Base-by-base conservation (phyloP, 805 yeast genomes). In the Debaryomyces tyrocola region DNA sequence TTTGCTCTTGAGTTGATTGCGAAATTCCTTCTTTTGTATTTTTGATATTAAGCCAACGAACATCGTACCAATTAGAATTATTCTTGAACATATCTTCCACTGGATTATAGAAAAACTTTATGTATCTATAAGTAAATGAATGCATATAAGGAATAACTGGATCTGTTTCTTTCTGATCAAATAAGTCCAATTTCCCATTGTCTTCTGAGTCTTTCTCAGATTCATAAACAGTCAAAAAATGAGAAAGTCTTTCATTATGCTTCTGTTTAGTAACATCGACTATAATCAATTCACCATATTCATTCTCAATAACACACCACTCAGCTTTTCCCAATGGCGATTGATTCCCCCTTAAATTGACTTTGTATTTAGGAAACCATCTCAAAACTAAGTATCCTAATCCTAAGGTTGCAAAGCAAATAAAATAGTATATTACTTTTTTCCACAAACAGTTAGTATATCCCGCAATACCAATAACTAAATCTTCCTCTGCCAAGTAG, bases 391-490 rank as follows among this genome's bases (percentile, higher is more conserved):
- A 67, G 56, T 84, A 92, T 1, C 83, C 82, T 2, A 90, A 39
- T 0, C 99, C 99, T 3, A 80, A 62, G 0, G 97, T 81, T 2
- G 67, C 27, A 0, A 79, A 43, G 49, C 90, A 84, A 2, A 86
- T 47, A 0, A 78, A 11, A 49, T 79, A 77, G 60, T 84, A 90
- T 0, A 77, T 12, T 0, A 69, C 34, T 4, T 66, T 57, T 50
- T 83, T 79, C 53, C 74, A 44, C 40, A 59, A 59, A 10, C 84
- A 78, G 12, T 83, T 79, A 44, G 66, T 66, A 64, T 88, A 94
- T 4, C 98, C 98, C 0, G 97, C 99, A 51, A 94, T 87, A 50
- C 96, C 97, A 49, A 94, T 80, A 10, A 92, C 92, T 58, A 94
- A 72, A 70, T 94, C 99, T 62, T 94, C 99, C 63, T 94, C 98